Base-by-base conservation (phyloP, 768 basidiomycete species). In the Xerocomellus chrysenteron region DNA sequence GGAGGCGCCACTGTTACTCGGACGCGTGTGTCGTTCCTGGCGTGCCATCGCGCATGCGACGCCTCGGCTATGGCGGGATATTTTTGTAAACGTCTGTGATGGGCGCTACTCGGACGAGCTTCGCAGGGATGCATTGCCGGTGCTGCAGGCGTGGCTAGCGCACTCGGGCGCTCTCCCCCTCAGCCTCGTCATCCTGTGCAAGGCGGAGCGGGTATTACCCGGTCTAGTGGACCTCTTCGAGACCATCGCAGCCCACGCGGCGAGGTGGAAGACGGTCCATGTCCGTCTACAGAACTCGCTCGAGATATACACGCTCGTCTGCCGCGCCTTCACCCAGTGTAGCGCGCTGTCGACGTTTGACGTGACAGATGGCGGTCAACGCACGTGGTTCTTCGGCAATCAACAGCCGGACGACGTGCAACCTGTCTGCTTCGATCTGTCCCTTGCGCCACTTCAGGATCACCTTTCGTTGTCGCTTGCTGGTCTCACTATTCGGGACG, bases 11-110 rank as follows among this genome's bases (percentile, higher is more conserved):
- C n/a, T 73, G 32, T 35, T 71, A 2, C 66, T 73, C 6, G 68
- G 66, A 4, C 68, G 68, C 0, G 65, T 73, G 19, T 73, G 72
- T 43, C 63, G 64, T 47, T 21, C 57, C 0, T 73, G 72, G 70
- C 64, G 71, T 9, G 55, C 51, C 10, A 52, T 72, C 3, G 54
- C 60, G 2, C 57, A 61, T 3, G 51, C 63, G 13, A 73, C 72
- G 1, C 72, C 72, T 21, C 50, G 51, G 16, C 48, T 73, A 1
- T 73, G 72, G 72, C 58, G 45, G 11, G 57, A 65, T 46, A 33
- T 68, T 24, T 47, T 51, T 26, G 16, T 68, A 10, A 60, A 61
- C 36, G 54, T 70, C 16, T 65, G 65, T 21, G 60, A 68, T 1
- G 56, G 57, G 2, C 59, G 63, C 7, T 69, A 60, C 48, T 62